phyloP scores from a whole-genome alignment of 2,329 filamentous ascomycete species.

The Colletotrichum camelliae region DNA sequence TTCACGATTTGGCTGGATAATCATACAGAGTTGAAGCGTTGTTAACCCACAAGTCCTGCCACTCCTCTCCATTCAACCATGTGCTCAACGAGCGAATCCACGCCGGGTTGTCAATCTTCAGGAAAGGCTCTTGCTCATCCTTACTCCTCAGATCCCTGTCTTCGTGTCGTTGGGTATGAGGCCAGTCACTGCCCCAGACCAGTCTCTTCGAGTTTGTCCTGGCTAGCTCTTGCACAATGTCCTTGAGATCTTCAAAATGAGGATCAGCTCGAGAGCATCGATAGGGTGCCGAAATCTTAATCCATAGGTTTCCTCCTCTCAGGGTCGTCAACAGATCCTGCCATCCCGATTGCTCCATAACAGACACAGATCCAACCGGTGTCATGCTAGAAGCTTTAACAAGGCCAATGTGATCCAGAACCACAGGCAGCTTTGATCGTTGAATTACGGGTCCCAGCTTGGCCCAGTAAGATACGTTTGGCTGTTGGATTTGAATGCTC shows the following conservation, averaged over 20 bases:
- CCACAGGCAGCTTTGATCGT: not conserved
- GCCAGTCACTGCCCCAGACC: not conserved
- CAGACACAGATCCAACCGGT: not conserved
- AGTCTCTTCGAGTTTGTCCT: not conserved
- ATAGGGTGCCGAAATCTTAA: not conserved
- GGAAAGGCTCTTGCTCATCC: not conserved
- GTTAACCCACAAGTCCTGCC: not conserved
- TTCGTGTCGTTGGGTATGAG: not conserved
- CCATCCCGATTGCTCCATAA: not conserved
- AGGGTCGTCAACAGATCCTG: not conserved
- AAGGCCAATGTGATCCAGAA: not conserved
- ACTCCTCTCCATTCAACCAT: not conserved
- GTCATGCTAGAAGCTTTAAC: not conserved
- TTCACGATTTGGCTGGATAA: not conserved
- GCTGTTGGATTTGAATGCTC: not conserved
- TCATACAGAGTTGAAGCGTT: not conserved
- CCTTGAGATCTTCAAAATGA: not conserved
- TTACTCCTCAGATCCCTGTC: not conserved
- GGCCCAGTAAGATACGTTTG: not conserved
- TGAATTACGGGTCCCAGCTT: not conserved
- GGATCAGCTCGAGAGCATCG: not conserved
- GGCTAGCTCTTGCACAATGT: not conserved
- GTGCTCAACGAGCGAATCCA: not conserved
- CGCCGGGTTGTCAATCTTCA: not conserved
- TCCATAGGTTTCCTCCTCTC: not conserved